These are phyloP conservation scores for Candida krabiensis DNA, from an alignment of 805 yeast species.

Conservation along the genomic window DNA sequence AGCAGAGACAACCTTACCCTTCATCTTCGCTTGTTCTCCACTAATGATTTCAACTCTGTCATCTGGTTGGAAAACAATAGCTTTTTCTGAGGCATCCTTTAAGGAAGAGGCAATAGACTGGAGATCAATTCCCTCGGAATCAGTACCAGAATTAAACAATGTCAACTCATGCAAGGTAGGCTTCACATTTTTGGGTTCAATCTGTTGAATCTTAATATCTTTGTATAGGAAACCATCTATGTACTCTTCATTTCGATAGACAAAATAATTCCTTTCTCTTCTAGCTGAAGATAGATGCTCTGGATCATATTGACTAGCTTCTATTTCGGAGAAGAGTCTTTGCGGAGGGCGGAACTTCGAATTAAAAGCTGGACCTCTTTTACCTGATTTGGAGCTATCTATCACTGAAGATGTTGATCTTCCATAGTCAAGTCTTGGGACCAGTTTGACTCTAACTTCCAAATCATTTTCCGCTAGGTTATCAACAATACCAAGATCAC, in stretches of 20 bases:
- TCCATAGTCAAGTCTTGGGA: constrained; percentile 93
- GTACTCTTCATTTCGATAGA: constrained; percentile 86
- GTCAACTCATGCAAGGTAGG: constrained; percentile 91
- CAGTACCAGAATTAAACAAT: constrained; percentile 68
- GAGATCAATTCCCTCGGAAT: constrained; percentile 86
- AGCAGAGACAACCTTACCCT: constrained; percentile 74
- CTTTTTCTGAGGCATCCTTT: constrained; percentile 57
- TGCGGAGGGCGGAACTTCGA: constrained; percentile 79
- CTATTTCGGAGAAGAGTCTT: constrained; percentile 81
- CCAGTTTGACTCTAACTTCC: constrained; percentile 89
- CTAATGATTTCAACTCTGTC: constrained; percentile 88
- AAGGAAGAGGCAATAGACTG: constrained; percentile 85
- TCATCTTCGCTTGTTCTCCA: constrained; percentile 92
- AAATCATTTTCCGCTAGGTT: constrained; percentile 92
- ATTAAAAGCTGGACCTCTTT: constrained; percentile 46
- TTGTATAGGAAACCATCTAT: constrained; percentile 84
- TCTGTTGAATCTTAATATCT: constrained; percentile 78
- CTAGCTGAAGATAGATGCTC: constrained; percentile 64
- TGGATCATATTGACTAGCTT: constrained; percentile 83
- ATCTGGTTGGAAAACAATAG: constrained; percentile 80
- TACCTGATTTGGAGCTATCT: constrained; percentile 31
- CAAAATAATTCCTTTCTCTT: constrained; percentile 57
- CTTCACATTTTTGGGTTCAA: constrained; percentile 75
- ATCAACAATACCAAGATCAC: constrained; percentile 91
- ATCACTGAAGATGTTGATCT: constrained; percentile 39